Evolutionary conservation across 495 filamentous ascomycete species (phyloP), one percentile per base, ranked within the genome.

Genomic region (Halenospora varia): DNA sequence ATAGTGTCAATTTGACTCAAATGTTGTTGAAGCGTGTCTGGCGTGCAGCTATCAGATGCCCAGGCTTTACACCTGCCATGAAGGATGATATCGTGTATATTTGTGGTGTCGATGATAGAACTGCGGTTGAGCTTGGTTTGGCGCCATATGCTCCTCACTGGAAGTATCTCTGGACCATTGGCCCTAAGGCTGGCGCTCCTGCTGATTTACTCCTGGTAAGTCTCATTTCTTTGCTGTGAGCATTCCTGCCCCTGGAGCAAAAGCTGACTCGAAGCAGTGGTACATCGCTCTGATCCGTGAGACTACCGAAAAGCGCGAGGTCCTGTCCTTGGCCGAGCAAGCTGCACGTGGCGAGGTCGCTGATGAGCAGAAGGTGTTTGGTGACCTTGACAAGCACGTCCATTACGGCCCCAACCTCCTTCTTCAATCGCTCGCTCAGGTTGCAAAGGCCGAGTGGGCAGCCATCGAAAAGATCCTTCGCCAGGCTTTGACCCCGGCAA

Each of bases 1-100:
- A 66, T 18, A 55, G 58, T 13, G 66, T 55, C 10, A 64, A 77
- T 11, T 70, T 90, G 45, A 84, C 79, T 22, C 56, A 66, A 3
- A 70, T 75, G 44, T 73, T 92, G 1, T 66, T 88, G 11, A 68
- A 73, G 41, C 81, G 88, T 42, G 66, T 87, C n/a, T 70, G 82
- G 24, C 70, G 71, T 1, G 79, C 83, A 1, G 82, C 77, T 17
- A 70, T 89, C 57, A 71, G 71, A 0, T 90, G 85, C 59, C 79
- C 81, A 6, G 84, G 79, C 0, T 90, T 90, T 68, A 82, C 79
- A 15, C 81, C 86, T 1, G 63, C 75, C 3, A 82, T 86, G 71
- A 81, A 80, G 66, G 77, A 81, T 58, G 75, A 77, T 61, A 70
- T 83, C 35, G 71, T 73, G 2, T 61, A 46, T 46, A 41, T 56